Evolutionary conservation across 2,329 filamentous ascomycete species (phyloP), one percentile per base, ranked within the genome.

Genomic region (Rutstroemia sp.): DNA sequence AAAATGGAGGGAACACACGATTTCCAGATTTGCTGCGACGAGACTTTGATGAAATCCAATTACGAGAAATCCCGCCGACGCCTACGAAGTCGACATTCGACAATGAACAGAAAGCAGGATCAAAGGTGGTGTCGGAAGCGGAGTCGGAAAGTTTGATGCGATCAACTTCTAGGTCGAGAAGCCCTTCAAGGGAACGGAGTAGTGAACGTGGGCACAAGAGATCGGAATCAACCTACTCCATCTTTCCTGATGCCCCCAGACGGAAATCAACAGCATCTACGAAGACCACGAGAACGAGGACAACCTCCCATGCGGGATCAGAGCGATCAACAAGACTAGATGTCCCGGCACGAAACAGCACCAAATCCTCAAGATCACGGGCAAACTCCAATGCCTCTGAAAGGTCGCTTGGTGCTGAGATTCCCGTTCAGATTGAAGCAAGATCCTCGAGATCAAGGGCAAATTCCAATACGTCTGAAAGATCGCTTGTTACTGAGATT

Each of bases 21-120:
- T 50, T 55, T 34, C 38, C 52, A 14, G 52, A 50, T 21, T 14
- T 50, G 1, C 17, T 55, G 3, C 41, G 52, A 50, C 19, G 46
- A 23, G 25, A 50, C 7, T 55, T 50, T 30, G 37, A 55, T 37
- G 38, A 44, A 6, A 50, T 55, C 14, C 46, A 50, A 25, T n/a
- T 50, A 17, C 48, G 52, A 30, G 46, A 49, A 10, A 55, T 55
- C 42, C 52, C 52, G 5, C 52, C 52, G 17, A 55, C 52, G 10
- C 52, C 52, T 4, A 55, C 39, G 10, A 25, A 44, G 25, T 42
- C 52, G 14, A 50, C 9, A 6, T 55, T 55, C 10, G 52, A 55
- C 17, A 37, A 25, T 37, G 46, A 55, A 21, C 41, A 27, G 4
- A 34, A 50, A 44, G 17, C 38, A 23, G 49, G 38, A n/a, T 17